Conservation (phyloP, 148 eudicot genomes). For the Pharnaceum exiguum region DNA sequence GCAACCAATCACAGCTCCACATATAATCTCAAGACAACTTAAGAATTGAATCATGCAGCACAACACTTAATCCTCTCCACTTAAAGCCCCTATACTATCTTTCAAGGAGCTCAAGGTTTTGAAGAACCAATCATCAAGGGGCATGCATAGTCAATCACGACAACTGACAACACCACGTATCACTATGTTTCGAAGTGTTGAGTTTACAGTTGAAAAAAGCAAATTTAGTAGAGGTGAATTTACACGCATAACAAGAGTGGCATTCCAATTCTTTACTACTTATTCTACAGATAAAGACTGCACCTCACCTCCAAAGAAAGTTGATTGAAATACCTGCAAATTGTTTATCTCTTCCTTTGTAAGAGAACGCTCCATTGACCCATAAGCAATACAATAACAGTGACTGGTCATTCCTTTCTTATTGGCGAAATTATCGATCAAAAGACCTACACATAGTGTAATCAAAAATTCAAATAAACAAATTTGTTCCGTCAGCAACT, state of each 20-base stretch:
- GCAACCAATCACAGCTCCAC: constrained; percentile 4
- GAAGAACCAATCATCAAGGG: too few relatives aligned
- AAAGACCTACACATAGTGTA: constrained; percentile 41
- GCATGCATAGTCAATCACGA: too few relatives aligned
- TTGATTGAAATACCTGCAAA: constrained; percentile 56
- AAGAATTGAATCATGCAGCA: constrained; percentile 61
- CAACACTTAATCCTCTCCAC: constrained; percentile 84
- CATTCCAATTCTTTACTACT: neutral
- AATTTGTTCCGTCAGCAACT: too few relatives aligned
- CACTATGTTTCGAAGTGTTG: too few relatives aligned
- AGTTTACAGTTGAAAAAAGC: too few relatives aligned
- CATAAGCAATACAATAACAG: constrained; percentile 83
- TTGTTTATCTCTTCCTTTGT: constrained; percentile 88
- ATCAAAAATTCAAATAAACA: neutral
- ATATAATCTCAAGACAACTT: constrained; percentile 73
- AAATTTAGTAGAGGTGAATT: too few relatives aligned
- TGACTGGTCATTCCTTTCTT: constrained; percentile 97
- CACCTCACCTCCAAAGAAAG: neutral
- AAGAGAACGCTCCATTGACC: constrained; percentile 97
- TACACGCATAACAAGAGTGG: neutral
- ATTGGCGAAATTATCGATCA: constrained; percentile 84
- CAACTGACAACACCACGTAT: too few relatives aligned
- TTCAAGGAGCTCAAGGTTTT: too few relatives aligned
- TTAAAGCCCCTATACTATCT: constrained; percentile 29
- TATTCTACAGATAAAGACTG: neutral